phyloP scores from a whole-genome alignment of 179 eudicot species.

The Dionaea muscipula region DNA sequence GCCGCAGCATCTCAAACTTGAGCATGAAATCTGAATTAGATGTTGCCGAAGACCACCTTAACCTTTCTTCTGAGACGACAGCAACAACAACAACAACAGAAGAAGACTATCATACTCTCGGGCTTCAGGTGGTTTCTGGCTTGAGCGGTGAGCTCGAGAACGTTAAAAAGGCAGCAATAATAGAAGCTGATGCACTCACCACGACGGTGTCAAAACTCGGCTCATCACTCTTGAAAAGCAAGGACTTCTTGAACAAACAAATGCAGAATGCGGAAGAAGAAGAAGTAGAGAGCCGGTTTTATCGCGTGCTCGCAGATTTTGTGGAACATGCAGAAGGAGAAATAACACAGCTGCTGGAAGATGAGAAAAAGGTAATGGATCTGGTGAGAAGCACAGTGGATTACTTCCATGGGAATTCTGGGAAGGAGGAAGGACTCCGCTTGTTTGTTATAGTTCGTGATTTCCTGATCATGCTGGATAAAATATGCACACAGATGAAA shows the following conservation, averaged over 20 bases:
- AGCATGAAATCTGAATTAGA: slow-evolving; percentile 38
- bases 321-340: slow-evolving; percentile 39
- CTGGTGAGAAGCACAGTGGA: slow-evolving; percentile 63
- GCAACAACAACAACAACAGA: slow-evolving; percentile 20
- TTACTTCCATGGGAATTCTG: slow-evolving; percentile 70
- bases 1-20: slow-evolving; percentile 19
- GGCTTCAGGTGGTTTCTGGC: slow-evolving; percentile 55
- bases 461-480: slow-evolving; percentile 55
- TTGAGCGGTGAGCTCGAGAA: slow-evolving; percentile 47
- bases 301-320: slow-evolving; percentile 26
- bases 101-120: slow-evolving; percentile 36
- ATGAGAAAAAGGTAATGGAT: slow-evolving; percentile 52
- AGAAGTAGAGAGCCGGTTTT: slow-evolving; percentile 35
- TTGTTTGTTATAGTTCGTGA: slow-evolving; percentile 60
- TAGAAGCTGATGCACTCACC: slow-evolving; percentile 52
- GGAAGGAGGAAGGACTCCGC: slow-evolving; percentile 64
- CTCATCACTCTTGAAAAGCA: slow-evolving; percentile 29
- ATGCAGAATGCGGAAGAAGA: slow-evolving; percentile 32
- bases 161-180: slow-evolving; percentile 55
- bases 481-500: slow-evolving; percentile 43
- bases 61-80: too few species aligned
- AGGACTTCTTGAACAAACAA: slow-evolving; percentile 39
- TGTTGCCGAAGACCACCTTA: slow-evolving; percentile 26
- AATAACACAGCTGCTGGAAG: slow-evolving; percentile 36
- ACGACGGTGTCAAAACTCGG: slow-evolving; percentile 42